Evolutionary conservation across 305 asterid genomes (phyloP).

Genomic region (Striga hermonthica): DNA sequence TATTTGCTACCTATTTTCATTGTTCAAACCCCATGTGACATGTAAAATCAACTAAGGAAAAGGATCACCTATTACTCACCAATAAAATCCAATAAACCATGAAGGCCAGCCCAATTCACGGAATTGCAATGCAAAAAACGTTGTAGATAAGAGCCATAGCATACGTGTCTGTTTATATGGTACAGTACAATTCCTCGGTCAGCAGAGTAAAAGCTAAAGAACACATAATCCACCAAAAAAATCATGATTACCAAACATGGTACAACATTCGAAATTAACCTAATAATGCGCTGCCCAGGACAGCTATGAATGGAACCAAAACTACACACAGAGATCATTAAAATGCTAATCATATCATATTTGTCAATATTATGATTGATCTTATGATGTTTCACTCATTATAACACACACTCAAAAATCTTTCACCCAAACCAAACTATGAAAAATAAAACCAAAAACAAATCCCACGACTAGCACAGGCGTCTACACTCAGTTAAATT

Average conservation of each 20-base stretch:
- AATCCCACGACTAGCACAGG: slow-evolving; percentile 14
- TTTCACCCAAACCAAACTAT: slow-evolving; percentile 6
- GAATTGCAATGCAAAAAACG: background rate
- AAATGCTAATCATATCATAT: background rate
- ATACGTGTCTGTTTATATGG: background rate
- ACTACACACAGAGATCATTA: background rate
- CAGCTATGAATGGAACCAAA: background rate
- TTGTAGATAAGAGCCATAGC: too few species aligned
- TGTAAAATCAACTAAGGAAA: slow-evolving; percentile 1
- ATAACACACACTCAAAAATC: slow-evolving; percentile 9
- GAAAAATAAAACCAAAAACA: background rate
- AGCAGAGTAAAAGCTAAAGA: too few species aligned
- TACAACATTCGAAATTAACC: slow-evolving; percentile 1
- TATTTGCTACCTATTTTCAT: background rate
- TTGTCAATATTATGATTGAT: background rate
- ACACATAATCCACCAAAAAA: too few species aligned
- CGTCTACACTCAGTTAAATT: background rate
- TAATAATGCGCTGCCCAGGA: background rate
- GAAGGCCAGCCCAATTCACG: too few species aligned
- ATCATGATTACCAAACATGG: background rate
- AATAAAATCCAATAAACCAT: background rate
- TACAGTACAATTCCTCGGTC: background rate
- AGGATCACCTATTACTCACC: background rate
- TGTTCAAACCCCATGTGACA: background rate
- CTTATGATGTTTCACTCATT: slow-evolving; percentile 2